phyloP scores from a whole-genome alignment of 495 filamentous ascomycete genomes.

The Aspergillus baeticus region DNA sequence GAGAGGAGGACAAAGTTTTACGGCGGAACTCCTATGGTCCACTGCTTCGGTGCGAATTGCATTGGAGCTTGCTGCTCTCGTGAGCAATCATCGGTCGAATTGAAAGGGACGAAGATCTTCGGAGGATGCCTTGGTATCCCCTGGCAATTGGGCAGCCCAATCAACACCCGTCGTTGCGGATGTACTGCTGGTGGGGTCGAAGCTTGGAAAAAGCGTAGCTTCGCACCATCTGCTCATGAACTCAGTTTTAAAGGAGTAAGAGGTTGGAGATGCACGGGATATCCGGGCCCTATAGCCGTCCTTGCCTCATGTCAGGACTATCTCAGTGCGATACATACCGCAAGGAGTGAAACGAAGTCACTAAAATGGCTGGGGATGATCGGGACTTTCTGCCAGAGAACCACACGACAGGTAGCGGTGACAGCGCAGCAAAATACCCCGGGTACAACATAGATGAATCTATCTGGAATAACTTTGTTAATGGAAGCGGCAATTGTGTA shows the following conservation, averaged over 20 bases:
- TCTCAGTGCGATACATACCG: not conserved
- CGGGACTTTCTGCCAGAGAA: no score
- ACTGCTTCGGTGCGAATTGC: not conserved
- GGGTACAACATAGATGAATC: no score
- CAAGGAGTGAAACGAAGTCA: not conserved
- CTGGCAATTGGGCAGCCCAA: constrained; percentile 3
- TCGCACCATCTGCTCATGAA: not conserved
- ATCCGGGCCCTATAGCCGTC: not conserved
- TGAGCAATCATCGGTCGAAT: not conserved
- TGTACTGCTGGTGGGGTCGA: constrained; percentile 15
- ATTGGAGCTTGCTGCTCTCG: not conserved
- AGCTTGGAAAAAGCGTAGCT: constrained; percentile 13
- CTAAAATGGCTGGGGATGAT: not conserved
- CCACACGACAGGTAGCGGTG: no score
- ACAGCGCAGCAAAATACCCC: no score
- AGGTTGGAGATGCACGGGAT: constrained; percentile 7
- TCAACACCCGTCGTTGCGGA: constrained; percentile 8
- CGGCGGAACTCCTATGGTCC: no score
- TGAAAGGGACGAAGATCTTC: not conserved
- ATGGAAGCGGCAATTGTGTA: no score
- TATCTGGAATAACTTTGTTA: no score
- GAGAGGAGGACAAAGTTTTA: not conserved
- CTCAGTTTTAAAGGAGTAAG: not conserved
- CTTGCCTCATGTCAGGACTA: not conserved
- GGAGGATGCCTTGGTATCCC: not conserved